Conservation (phyloP, 257 asterid genomes). For the Solanum bulbocastanum region DNA sequence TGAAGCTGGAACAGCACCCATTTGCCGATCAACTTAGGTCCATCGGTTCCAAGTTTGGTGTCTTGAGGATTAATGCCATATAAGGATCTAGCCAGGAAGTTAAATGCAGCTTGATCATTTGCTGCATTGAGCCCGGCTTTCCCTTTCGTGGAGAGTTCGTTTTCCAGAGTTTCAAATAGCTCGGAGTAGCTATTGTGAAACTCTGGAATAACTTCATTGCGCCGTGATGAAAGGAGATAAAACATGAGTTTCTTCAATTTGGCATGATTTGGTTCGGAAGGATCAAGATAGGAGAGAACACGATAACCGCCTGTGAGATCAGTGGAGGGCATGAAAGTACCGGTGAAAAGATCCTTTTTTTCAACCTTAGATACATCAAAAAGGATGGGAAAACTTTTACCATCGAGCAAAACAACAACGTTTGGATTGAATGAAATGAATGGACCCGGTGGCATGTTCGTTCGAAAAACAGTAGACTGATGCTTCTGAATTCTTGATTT, state of each 20-base stretch:
- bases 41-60: constrained; percentile 52
- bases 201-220: constrained; percentile 61
- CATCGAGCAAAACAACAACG: constrained; percentile 78
- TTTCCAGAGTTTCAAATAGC: constrained; percentile 40
- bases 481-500: constrained; percentile 51
- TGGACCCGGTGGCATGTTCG: constrained; percentile 96
- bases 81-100: constrained; percentile 47
- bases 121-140: constrained; percentile 38
- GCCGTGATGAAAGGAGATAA: constrained; percentile 37
- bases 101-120: constrained; percentile 68
- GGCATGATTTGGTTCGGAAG: constrained; percentile 69
- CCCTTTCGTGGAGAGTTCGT: constrained; percentile 37
- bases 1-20: constrained; percentile 75
- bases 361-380: constrained; percentile 69
- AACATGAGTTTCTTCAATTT: constrained; percentile 58
- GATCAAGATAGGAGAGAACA: constrained; percentile 64
- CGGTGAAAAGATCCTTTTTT: constrained; percentile 77
- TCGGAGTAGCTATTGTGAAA: constrained; percentile 34
- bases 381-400: constrained; percentile 62
- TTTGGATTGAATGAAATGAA: constrained; percentile 51
- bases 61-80: constrained; percentile 49
- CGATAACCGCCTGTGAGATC: constrained; percentile 83
- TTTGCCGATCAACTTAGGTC: constrained; percentile 44
- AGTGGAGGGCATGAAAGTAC: constrained; percentile 67
- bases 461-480: constrained; percentile 62